A percentile compares a stretch with the other conserved stretches of the same genome.
These are phyloP conservation scores for Pythium monospermum DNA, from an alignment of 352 stramenopile genomes.

Conservation along the genomic window DNA sequence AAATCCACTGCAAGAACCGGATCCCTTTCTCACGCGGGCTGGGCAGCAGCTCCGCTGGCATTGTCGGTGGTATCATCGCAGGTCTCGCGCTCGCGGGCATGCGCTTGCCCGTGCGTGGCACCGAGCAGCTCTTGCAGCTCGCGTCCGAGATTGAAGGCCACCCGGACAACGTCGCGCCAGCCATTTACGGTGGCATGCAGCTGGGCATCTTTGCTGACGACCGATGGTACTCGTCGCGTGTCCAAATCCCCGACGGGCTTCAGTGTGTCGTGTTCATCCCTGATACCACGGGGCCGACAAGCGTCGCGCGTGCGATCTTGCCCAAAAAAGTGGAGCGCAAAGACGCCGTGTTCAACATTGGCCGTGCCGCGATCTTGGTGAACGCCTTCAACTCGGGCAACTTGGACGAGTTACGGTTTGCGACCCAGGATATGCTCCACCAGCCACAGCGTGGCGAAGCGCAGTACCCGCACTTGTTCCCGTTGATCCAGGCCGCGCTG, in stretches of 20 bases:
- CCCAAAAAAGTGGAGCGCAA: constrained; percentile 80
- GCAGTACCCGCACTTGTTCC: constrained; percentile 96
- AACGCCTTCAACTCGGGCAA: constrained; percentile 96
- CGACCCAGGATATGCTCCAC: constrained; percentile 92
- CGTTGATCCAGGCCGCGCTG: constrained; percentile 96
- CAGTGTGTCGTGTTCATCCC: constrained; percentile 99
- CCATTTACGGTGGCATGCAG: constrained; percentile 98
- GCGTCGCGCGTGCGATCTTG: constrained; percentile 90
- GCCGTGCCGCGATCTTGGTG: constrained; percentile 95
- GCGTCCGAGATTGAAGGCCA: constrained; percentile 97
- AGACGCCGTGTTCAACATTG: constrained; percentile 97
- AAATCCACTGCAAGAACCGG: constrained; percentile 97
- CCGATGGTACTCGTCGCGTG: constrained; percentile 96
- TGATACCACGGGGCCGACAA: constrained; percentile 95
- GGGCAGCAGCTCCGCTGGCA: constrained; percentile 96
- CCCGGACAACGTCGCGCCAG: constrained; percentile 98
- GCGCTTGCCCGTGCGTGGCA: constrained; percentile 80
- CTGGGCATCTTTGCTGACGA: constrained; percentile 92
- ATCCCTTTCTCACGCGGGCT: constrained; percentile 97
- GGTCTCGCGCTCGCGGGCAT: constrained; percentile 96
- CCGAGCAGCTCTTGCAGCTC: constrained; percentile 96
- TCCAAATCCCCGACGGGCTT: constrained; percentile 93
- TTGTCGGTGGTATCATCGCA: constrained; percentile 98
- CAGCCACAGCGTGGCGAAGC: constrained; percentile 94
- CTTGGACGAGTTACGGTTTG: constrained; percentile 94